Conservation (phyloP, 2,329 filamentous ascomycete genomes). For the Botrytis byssoidea region DNA sequence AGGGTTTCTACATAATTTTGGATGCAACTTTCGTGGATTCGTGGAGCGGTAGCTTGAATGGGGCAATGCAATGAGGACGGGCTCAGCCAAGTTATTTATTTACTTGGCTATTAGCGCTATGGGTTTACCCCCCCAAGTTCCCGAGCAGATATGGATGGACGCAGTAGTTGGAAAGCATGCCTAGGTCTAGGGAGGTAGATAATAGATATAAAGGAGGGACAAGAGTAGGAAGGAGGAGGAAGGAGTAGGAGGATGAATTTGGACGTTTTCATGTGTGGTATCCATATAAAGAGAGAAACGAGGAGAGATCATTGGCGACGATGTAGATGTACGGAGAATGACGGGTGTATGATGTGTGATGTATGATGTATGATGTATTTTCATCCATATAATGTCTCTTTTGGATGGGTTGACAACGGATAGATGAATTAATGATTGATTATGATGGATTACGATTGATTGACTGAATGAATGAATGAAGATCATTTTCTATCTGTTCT, state of each 20-base stretch:
- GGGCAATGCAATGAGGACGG: neutral
- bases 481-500: neutral
- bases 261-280: neutral
- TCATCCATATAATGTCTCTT: neutral
- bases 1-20: slow-evolving; percentile 14
- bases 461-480: neutral
- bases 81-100: neutral
- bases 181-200: neutral
- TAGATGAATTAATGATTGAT: neutral
- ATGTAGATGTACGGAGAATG: neutral
- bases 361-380: neutral
- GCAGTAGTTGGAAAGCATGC: neutral
- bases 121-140: neutral
- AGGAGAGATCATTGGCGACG: neutral
- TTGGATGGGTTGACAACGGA: neutral
- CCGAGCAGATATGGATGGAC: neutral
- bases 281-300: neutral
- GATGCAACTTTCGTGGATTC: neutral
- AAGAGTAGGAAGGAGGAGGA: neutral
- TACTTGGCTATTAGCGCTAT: slow-evolving; percentile 3
- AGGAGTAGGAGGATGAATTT: neutral
- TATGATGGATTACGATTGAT: neutral
- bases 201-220: neutral
- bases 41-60: slow-evolving; percentile 7
- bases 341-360: neutral